phyloP scores from a whole-genome alignment of 2,329 filamentous ascomycete genomes.

The Cladosporium halotolerans region DNA sequence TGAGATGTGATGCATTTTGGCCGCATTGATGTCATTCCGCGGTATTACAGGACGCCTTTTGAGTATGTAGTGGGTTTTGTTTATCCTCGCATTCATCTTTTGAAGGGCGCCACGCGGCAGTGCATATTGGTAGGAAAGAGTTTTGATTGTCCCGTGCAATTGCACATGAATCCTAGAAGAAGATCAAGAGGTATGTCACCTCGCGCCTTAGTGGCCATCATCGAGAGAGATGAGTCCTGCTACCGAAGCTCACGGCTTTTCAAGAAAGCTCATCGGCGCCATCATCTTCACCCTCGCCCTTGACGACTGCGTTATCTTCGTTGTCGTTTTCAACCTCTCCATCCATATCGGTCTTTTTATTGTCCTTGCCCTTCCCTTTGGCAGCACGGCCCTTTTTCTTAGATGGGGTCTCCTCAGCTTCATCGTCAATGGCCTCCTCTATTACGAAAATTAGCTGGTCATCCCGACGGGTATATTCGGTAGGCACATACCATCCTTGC shows the following conservation, averaged over 20 bases:
- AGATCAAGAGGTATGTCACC: no score
- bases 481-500: slow-evolving; percentile 1
- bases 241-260: background rate
- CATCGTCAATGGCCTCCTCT: background rate
- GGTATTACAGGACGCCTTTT: no score
- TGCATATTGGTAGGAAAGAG: no score
- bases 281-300: background rate
- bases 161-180: no score
- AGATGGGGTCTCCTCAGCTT: background rate
- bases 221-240: no score
- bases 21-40: no score
- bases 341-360: background rate
- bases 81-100: no score
- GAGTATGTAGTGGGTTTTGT: no score
- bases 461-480: background rate
- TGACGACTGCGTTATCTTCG: background rate
- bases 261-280: background rate
- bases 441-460: background rate
- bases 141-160: no score
- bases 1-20: background rate
- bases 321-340: background rate
- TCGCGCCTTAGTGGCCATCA: no score
- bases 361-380: background rate
- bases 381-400: background rate
- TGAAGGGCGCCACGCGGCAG: no score